Conservation (phyloP, 139 green algal genomes). For the Pleodorina starrii region DNA sequence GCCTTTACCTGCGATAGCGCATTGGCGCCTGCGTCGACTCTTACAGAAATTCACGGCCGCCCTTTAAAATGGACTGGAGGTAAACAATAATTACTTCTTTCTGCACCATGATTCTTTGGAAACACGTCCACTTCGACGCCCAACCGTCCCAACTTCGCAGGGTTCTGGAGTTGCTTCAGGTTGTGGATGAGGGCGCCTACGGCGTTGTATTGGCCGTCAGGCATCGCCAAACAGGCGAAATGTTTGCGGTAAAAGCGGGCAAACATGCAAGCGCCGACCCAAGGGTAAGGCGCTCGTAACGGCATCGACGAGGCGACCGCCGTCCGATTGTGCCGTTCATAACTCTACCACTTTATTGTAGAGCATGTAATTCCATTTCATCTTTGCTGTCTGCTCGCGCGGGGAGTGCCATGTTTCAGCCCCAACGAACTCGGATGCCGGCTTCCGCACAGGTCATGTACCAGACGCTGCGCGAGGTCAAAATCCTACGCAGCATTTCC, state of each 20-base stretch:
- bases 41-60: neutral
- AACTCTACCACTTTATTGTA: no score
- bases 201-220: conserved; percentile 5
- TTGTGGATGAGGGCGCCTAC: conserved; percentile 18
- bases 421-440: neutral
- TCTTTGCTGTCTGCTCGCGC: no score
- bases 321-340: no score
- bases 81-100: neutral
- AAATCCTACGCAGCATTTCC: neutral
- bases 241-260: neutral
- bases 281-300: conserved; percentile 13
- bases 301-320: neutral
- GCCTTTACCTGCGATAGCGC: neutral
- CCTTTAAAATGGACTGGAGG: conserved; percentile 7
- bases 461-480: conserved; percentile 33
- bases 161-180: conserved; percentile 3
- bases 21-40: neutral
- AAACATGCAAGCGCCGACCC: conserved; percentile 11
- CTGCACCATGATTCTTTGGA: neutral
- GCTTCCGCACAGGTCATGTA: conserved; percentile 40
- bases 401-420: no score
- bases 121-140: no score
- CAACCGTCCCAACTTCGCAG: conserved; percentile 7
- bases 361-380: no score
- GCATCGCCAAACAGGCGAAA: conserved; percentile 6